Evolutionary conservation across 306 rosid genomes (phyloP).

Genomic region (Pyrus communis): DNA sequence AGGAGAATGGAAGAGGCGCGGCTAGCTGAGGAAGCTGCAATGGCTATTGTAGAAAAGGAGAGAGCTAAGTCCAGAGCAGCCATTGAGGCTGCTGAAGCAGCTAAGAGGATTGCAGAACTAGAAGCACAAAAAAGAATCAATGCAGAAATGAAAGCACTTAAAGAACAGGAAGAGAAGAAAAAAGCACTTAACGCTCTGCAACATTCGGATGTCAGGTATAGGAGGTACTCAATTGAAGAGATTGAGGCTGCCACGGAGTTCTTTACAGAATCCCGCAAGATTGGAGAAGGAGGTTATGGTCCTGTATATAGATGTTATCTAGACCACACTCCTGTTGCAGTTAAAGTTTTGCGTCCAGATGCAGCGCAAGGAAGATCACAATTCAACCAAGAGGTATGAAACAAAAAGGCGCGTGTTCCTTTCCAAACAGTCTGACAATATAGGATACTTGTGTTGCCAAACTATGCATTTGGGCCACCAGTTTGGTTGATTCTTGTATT

Average conservation of each 20-base stretch:
- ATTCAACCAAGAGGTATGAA: slow-evolving; percentile 74
- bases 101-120: slow-evolving; percentile 67
- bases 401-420: neutral
- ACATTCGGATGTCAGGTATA: slow-evolving; percentile 50
- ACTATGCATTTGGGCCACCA: neutral
- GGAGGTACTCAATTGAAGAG: slow-evolving; percentile 74
- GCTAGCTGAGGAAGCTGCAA: slow-evolving; percentile 74
- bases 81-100: slow-evolving; percentile 88
- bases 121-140: slow-evolving; percentile 74
- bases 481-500: neutral
- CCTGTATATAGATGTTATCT: slow-evolving; percentile 70
- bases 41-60: slow-evolving; percentile 67
- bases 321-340: slow-evolving; percentile 82
- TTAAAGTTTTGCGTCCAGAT: slow-evolving; percentile 93
- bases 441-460: neutral
- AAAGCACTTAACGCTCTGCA: slow-evolving; percentile 48
- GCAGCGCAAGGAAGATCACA: slow-evolving; percentile 92
- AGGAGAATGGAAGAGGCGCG: slow-evolving; percentile 66
- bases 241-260: slow-evolving; percentile 75
- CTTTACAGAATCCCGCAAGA: slow-evolving; percentile 57
- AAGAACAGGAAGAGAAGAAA: slow-evolving; percentile 63
- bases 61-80: slow-evolving; percentile 84
- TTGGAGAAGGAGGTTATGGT: slow-evolving; percentile 98
- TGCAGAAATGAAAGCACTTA: slow-evolving; percentile 74
- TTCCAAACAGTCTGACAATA: neutral